Conservation (phyloP, 2,329 filamentous ascomycete species). For the Neofusicoccum umdonicola region DNA sequence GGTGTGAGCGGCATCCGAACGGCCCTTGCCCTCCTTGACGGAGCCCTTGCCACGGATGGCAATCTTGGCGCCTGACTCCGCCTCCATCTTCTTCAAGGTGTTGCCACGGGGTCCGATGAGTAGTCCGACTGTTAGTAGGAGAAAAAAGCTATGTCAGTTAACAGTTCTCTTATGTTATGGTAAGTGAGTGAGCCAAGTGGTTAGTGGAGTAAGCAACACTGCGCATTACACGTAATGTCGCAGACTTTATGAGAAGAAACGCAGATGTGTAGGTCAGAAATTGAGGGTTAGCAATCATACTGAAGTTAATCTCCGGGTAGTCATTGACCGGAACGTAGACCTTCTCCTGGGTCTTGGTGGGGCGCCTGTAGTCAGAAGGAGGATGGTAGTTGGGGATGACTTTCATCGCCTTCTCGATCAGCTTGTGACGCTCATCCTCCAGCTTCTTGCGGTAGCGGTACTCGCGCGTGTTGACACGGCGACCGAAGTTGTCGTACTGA, state of each 20-base stretch:
- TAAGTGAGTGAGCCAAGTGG: constrained; percentile 24
- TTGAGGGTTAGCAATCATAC: constrained; percentile 99
- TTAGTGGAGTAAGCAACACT: constrained; percentile 42
- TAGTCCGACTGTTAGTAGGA: constrained; percentile 90
- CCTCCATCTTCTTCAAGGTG: constrained; percentile 99
- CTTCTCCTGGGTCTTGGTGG: constrained; percentile 99
- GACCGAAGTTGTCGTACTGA: constrained; percentile 98
- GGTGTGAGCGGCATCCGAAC: constrained; percentile 96
- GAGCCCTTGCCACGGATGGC: constrained; percentile 99
- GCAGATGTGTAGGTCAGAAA: constrained; percentile 46
- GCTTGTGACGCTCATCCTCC: constrained; percentile 97
- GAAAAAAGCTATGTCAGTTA: constrained; percentile 88
- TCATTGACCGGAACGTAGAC: constrained; percentile 99
- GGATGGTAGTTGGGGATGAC: constrained; percentile 99
- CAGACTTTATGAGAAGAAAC: constrained; percentile 30
- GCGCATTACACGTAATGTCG: constrained; percentile 34
- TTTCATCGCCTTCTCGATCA: constrained; percentile 99
- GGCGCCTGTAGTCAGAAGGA: constrained; percentile 95
- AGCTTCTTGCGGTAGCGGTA: constrained; percentile 97
- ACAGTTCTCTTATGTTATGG: constrained; percentile 20
- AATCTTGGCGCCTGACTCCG: constrained; percentile 96
- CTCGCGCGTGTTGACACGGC: constrained; percentile 98
- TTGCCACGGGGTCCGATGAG: constrained; percentile 99
- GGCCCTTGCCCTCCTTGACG: constrained; percentile 98
- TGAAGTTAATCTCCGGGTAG: constrained; percentile 99